Percentiles rank a stretch among this genome's conserved stretches.
Conservation (phyloP, 352 stramenopile species). For the Phytophthora europaea region DNA sequence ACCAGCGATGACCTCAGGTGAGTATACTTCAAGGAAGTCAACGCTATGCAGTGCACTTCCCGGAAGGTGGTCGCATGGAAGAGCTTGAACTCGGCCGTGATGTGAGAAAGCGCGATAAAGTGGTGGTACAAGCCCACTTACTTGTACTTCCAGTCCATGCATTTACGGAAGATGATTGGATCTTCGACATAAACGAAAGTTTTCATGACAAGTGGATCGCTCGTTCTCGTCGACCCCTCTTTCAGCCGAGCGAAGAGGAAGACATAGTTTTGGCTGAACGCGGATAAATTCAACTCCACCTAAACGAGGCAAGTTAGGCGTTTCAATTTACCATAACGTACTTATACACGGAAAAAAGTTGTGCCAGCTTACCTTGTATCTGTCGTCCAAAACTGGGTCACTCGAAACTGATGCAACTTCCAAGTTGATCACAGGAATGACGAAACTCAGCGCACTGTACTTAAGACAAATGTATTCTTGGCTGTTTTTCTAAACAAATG, state of each 20-base stretch:
- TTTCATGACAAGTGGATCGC: conserved; percentile 3
- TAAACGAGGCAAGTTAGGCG: neutral
- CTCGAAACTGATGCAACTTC: conserved; percentile 3
- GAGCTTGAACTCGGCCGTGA: too few relatives aligned
- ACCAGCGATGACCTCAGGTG: too few relatives aligned
- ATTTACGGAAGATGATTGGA: neutral
- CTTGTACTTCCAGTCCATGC: neutral
- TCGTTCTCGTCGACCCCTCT: neutral
- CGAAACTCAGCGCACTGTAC: neutral
- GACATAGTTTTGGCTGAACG: neutral
- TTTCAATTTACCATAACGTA: neutral
- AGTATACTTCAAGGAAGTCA: too few relatives aligned
- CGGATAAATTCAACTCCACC: neutral
- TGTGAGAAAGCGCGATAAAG: too few relatives aligned
- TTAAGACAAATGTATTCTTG: too few relatives aligned
- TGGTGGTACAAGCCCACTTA: too few relatives aligned
- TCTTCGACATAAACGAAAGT: conserved; percentile 1
- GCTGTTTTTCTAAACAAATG: too few relatives aligned
- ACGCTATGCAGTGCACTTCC: too few relatives aligned
- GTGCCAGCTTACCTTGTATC: neutral
- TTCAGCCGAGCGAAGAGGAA: neutral
- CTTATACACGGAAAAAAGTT: neutral
- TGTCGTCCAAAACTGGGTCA: neutral
- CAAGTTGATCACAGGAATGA: conserved; percentile 1
- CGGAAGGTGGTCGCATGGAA: too few relatives aligned